These are phyloP conservation scores for Cercospora canescens DNA, from an alignment of 2,329 filamentous ascomycete genomes.

Conservation along the genomic window DNA sequence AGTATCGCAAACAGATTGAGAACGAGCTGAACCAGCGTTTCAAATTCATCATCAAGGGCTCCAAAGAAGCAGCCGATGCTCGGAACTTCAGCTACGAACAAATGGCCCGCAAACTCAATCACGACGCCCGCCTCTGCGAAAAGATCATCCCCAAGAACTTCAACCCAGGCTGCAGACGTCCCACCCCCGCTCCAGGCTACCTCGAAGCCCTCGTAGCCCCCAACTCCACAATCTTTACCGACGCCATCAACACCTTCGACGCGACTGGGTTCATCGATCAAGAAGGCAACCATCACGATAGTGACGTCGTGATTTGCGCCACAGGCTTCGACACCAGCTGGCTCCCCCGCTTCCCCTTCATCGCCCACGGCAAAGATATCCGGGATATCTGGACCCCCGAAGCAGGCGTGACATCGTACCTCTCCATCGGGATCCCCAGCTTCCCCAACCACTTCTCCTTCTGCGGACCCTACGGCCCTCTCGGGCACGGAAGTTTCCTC, in stretches of 20 bases:
- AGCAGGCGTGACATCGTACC: slow-evolving; percentile 42
- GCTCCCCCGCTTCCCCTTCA: slow-evolving; percentile 37
- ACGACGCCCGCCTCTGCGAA: slow-evolving; percentile 41
- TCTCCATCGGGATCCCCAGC: slow-evolving; percentile 42
- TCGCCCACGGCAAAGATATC: slow-evolving; percentile 33
- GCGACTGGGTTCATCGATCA: slow-evolving; percentile 35
- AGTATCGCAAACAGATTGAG: slow-evolving; percentile 51
- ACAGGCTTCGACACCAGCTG: slow-evolving; percentile 41
- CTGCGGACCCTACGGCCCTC: slow-evolving; percentile 44
- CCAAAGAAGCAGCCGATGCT: slow-evolving; percentile 45
- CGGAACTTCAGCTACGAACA: slow-evolving; percentile 41
- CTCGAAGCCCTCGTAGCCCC: slow-evolving; percentile 41
- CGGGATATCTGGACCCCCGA: slow-evolving; percentile 39
- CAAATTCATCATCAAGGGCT: slow-evolving; percentile 55
- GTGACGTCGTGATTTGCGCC: slow-evolving; percentile 41
- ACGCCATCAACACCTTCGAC: slow-evolving; percentile 34
- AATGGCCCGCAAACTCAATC: slow-evolving; percentile 44
- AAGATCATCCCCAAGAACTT: slow-evolving; percentile 50
- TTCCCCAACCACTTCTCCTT: slow-evolving; percentile 49
- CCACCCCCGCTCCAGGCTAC: slow-evolving; percentile 46
- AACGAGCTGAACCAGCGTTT: slow-evolving; percentile 55
- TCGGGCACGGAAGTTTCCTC: slow-evolving; percentile 44
- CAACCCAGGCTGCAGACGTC: slow-evolving; percentile 42
- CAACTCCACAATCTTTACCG: slow-evolving; percentile 38
- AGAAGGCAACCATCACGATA: slow-evolving; percentile 32